Base-by-base conservation (phyloP, 163 green algal genomes). In the Picocystis sp. region DNA sequence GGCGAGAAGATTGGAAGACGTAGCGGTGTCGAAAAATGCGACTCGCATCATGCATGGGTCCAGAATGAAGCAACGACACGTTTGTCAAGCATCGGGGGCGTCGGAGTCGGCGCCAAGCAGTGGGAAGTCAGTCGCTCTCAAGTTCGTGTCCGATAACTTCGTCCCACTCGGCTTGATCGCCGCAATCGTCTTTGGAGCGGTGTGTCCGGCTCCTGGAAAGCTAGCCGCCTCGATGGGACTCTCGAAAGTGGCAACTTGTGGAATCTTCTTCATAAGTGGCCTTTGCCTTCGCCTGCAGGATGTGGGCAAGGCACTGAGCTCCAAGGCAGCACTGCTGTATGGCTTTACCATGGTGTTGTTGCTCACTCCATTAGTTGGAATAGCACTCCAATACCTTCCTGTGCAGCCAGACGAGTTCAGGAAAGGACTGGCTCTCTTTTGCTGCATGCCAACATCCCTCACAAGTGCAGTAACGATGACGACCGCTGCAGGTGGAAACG, bases 371-470 rank as follows among this genome's bases (percentile, higher is more conserved):
- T 50, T 24, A 9, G 21, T 24, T 12, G 44, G 21, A 33, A 1
- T 23, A 12, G 21, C 44, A 23, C 5, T 24, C 9, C 44, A 24
- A 23, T 24, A 6, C 22, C 21, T 68, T 13, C 61, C 53, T 29
- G 43, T 59, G 43, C n/a, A 19, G n/a, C 55, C 55, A 25, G 22
- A 13, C 0, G 73, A 76, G n/a, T 70, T 89, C 25, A 66, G 70
- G 0, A 43, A 85, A 19, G 87, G 87, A 2, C 72, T 94, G 33
- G 77, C 81, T 0, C 66, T 95, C n/a, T 95, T 95, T 58, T 77
- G 61, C 53, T 84, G 71, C 66, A 86, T 96, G 78, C 87, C 87
- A 21, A 96, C 86, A 22, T 87, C 84, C 0, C 75, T 96, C 2
- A 92, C 83, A 2, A 67, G 52, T 3, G 71, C 70, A 11, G 65